phyloP scores from a whole-genome alignment of 371 early-diverging fungal species.

The Lichtheimia corymbifera region DNA sequence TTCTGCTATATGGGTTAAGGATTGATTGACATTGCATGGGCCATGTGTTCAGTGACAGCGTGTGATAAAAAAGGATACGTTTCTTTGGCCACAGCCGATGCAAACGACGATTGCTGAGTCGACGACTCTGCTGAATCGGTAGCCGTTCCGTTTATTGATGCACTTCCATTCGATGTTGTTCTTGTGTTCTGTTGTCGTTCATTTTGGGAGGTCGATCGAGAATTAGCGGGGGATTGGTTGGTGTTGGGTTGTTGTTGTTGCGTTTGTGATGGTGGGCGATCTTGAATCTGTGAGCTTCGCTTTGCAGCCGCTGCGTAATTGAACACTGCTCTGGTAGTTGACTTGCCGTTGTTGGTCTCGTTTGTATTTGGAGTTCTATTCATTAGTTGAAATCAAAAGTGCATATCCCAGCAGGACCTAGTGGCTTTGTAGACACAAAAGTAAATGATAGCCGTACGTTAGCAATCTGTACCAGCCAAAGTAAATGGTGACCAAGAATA shows the following conservation, averaged over 20 bases:
- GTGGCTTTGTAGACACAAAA: slow-evolving; percentile 11
- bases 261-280: slow-evolving; percentile 12
- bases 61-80: slow-evolving; percentile 27
- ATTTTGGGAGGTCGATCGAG: slow-evolving; percentile 1
- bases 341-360: slow-evolving; percentile 33
- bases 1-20: too few relatives aligned
- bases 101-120: slow-evolving; percentile 32
- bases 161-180: slow-evolving; percentile 10
- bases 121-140: slow-evolving; percentile 18
- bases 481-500: too few relatives aligned
- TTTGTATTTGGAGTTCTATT: slow-evolving; percentile 39
- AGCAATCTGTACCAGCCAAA: too few relatives aligned
- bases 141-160: slow-evolving; percentile 14
- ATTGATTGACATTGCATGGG: too few relatives aligned
- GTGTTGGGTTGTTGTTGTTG: slow-evolving; percentile 4
- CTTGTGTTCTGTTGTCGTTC: slow-evolving; percentile 1
- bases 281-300: slow-evolving; percentile 34
- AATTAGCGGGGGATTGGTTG: background rate
- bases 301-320: slow-evolving; percentile 50
- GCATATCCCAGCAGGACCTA: slow-evolving; percentile 44
- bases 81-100: slow-evolving; percentile 32
- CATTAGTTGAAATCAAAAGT: slow-evolving; percentile 45
- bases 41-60: too few relatives aligned
- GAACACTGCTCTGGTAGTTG: slow-evolving; percentile 39
- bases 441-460: background rate